Base-by-base conservation (phyloP, 2,329 filamentous ascomycete species). In the Colletotrichum simmondsii region DNA sequence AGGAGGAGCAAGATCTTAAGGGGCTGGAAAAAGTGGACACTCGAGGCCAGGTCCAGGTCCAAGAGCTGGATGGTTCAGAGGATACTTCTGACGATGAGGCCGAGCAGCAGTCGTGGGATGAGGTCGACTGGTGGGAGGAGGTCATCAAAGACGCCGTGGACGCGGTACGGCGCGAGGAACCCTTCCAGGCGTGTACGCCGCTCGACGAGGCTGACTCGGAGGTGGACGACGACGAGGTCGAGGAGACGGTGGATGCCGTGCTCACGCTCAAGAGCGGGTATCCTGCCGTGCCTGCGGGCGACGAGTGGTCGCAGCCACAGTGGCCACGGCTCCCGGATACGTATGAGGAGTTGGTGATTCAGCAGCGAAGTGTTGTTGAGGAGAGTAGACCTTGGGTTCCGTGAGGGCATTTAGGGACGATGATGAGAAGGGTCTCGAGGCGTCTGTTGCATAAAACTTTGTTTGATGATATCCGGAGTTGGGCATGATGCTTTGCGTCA, bases 151-250 rank as follows among this genome's bases (percentile, higher is more conserved):
- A 75, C 52, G 74, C 74, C n/a, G 59, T 75, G 12, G 66, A 68
- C 19, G 64, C 74, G 2, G 74, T 73, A 4, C 58, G 68, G 14
- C 64, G 61, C 22, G 68, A 72, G 8, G 60, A 74, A 14, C 59
- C 57, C 0, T 74, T 75, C 16, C 74, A 75, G 56, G 59, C 61
- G 5, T 67, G 35, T 2, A 66, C 49, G 10, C 67, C 72, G 30
- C 66, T 75, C 56, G 74, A 75, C 46, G 73, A 75, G 57, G 65
- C 71, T 4, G 70, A 74, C 37, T 73, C 70, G 1, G 73, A 73
- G 26, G 73, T 69, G 5, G 74, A 75, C 28, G 68, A 74, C 4
- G 65, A 73, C 30, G 72, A 72, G n/a, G 24, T 37, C 8, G 59
- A 59, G 8, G 72, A 75, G 65, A 71, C 65, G 7, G 74, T 73